Evolutionary conservation across 23 red algal genomes (phyloP), one percentile per base, ranked within the genome.

Genomic region (Pyropia yezoensis): DNA sequence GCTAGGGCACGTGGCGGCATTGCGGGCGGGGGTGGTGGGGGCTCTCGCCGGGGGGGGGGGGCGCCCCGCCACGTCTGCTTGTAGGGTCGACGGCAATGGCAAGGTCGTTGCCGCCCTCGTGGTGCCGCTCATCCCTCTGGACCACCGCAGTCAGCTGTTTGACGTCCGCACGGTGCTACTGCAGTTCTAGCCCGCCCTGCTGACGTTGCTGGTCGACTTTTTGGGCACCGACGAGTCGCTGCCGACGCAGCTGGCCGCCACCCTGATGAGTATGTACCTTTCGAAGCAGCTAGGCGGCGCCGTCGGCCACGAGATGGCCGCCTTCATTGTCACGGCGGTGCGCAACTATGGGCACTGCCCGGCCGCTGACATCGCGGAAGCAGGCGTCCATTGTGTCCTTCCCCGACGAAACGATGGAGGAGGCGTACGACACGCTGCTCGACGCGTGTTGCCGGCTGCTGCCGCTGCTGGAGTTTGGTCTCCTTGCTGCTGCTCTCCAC

Each of bases 371-470:
- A 3, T 52, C 81, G 16, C 70, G 81, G 39, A 70, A 86, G 61
- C 70, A 70, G 25, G 58, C 81, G 62, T 70, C 81, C 4, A 71
- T 71, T 14, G 59, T 62, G 12, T 75, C 81, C 24, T 86, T 86
- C 22, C 58, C 69, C 20, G 76, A 86, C 81, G 81, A 86, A 28
- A 76, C 81, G 9, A 66, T 86, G 69, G 81, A 86, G 66, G 81
- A 86, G 66, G 75, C 70, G 26, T 86, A 75, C 53, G 81, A 86
- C 34, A 70, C 70, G 16, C 61, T 86, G 39, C 75, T 79, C 51
- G 83, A 88, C 61, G 70, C 67, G 15, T 78, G 65, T 32, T 88
- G 83, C 33, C 83, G 83, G 62, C 63, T 88, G 49, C 77, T 88
- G 49, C 83, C 83, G 23, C 52, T 88, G 24, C 76, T 73, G 29